phyloP scores from a whole-genome alignment of 139 green algal species.

The Coccomyxa sp. region DNA sequence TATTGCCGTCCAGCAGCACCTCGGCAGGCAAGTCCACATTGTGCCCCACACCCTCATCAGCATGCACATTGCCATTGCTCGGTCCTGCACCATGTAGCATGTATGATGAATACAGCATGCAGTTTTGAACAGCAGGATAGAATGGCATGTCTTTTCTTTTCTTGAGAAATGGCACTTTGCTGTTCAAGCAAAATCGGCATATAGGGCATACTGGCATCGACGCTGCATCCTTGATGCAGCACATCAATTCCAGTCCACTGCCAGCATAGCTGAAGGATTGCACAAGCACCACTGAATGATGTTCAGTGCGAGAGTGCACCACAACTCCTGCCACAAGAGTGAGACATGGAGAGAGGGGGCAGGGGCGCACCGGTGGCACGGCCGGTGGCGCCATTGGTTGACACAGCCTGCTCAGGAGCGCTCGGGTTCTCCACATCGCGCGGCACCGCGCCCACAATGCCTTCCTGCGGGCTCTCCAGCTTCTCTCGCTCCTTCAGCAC shows the following conservation, averaged over 20 bases:
- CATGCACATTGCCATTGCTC: neutral
- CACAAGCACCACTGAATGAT: too few relatives aligned
- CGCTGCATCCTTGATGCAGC: neutral
- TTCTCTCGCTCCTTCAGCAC: slow-evolving; percentile 12
- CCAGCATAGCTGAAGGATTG: neutral
- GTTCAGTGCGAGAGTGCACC: too few relatives aligned
- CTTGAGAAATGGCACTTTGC: too few relatives aligned
- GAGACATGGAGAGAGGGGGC: too few relatives aligned
- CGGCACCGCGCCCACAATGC: slow-evolving; percentile 7
- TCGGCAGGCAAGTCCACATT: neutral
- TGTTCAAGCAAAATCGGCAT: too few relatives aligned
- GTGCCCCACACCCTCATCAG: neutral
- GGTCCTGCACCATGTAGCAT: neutral
- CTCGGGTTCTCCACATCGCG: neutral
- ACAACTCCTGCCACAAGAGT: too few relatives aligned
- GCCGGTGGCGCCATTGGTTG: too few relatives aligned
- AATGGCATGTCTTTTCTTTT: too few relatives aligned
- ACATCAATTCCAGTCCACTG: neutral
- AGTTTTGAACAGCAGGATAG: too few relatives aligned
- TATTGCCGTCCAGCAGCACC: slow-evolving; percentile 23
- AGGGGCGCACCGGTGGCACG: too few relatives aligned
- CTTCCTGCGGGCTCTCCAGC: slow-evolving; percentile 19
- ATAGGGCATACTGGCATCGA: too few relatives aligned
- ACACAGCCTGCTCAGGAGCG: too few relatives aligned
- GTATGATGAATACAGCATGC: neutral